These are phyloP conservation scores for Aureobasidium melanogenum DNA, from an alignment of 2,329 filamentous ascomycete genomes.

Conservation along the genomic window DNA sequence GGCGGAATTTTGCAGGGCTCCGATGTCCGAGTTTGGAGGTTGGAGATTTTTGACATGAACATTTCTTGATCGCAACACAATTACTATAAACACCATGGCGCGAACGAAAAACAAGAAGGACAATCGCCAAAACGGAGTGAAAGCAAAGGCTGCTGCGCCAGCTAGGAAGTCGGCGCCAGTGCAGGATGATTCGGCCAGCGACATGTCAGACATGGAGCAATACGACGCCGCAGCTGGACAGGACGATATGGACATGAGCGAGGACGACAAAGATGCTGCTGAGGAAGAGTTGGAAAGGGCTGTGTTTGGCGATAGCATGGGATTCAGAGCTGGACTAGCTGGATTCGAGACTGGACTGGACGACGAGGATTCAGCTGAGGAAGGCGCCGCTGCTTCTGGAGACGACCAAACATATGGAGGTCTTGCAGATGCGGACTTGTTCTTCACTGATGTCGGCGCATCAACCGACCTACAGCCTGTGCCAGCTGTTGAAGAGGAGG, in stretches of 20 bases:
- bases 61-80: not conserved
- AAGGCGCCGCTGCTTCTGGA: slow-evolving; percentile 15
- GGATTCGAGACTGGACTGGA: slow-evolving; percentile 40
- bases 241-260: slow-evolving; percentile 13
- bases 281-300: slow-evolving; percentile 71
- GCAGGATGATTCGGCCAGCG: slow-evolving; percentile 7
- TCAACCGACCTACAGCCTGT: slow-evolving; percentile 29
- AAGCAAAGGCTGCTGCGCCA: not conserved
- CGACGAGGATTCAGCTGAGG: slow-evolving; percentile 30
- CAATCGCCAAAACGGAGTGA: not conserved
- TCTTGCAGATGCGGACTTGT: slow-evolving; percentile 67
- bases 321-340: slow-evolving; percentile 69
- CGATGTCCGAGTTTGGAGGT: slow-evolving; percentile 5
- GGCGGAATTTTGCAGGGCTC: slow-evolving; percentile 3
- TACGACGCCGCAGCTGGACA: slow-evolving; percentile 7
- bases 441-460: slow-evolving; percentile 67
- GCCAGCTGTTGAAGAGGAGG: slow-evolving; percentile 32
- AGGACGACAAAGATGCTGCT: slow-evolving; percentile 63
- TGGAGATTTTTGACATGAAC: slow-evolving; percentile 3
- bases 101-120: slow-evolving; percentile 7
- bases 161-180: not conserved
- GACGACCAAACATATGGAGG: slow-evolving; percentile 41
- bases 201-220: slow-evolving; percentile 10
- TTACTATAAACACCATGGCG: slow-evolving; percentile 4
- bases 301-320: slow-evolving; percentile 79